Evolutionary conservation across 2,329 filamentous ascomycete species (phyloP), one percentile per base, ranked within the genome.

Genomic region (Aspergillus novofumigatus): DNA sequence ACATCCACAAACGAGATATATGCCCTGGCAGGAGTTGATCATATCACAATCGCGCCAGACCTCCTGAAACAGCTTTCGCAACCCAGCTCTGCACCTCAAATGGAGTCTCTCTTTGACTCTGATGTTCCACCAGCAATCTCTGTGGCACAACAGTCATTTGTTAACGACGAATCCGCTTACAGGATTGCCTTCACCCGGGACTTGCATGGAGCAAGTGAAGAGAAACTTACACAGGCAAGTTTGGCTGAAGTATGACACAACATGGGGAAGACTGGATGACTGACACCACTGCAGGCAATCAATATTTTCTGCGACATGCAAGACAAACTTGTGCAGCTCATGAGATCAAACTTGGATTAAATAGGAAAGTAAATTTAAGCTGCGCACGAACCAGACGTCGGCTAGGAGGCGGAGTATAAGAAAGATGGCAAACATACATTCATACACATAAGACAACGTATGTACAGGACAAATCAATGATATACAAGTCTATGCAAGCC

Each of bases 241-340:
- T 23, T 28, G 5, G 21, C n/a, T 6, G 25, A 38, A 55, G 28
- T 7, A 20, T 41, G 52, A n/a, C 6, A 28, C 8, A 21, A 20
- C 26, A 4, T n/a, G 35, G 14, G 26, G 11, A 35, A 53, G 54
- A 21, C 11, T 23, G 11, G 23, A 11, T 17, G 44, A 26, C 51
- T 20, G 53, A 11, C 23, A 52, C 14, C 44, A 41, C 41, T 20
- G 25, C 52, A 69, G 66, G 83, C 83, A 8, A 80, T 86, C 51
- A 83, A 83, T 61, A 84, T 83, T 54, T 85, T 86, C 67, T 78
- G 75, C 51, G 79, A 83, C 53, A 81, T 82, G 68, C 83, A 85
- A 66, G 75, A 80, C 9, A 77, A 76, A 55, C 61, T 85, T 48
- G 82, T 84, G 62, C 72, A 57, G 14, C 50, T 71, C 21, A 62